Base-by-base conservation (phyloP, 2,329 filamentous ascomycete species). In the Intubia oerlemansii region DNA sequence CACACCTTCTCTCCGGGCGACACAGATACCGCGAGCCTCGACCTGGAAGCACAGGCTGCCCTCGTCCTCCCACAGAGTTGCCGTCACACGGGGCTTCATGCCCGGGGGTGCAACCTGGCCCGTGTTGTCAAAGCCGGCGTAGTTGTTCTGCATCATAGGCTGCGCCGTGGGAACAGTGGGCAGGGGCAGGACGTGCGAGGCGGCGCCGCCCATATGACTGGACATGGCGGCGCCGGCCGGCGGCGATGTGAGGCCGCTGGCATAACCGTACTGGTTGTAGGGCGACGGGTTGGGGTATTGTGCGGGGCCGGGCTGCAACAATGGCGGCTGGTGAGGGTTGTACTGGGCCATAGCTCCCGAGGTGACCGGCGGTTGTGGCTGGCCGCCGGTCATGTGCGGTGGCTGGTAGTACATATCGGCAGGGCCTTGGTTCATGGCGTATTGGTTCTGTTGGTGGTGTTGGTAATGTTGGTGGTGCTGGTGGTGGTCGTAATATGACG, bases 1-100 rank as follows among this genome's bases (percentile, higher is more conserved):
- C 58, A 40, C 53, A 88, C 81, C 82, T 66, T 95, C 85, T 47
- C 88, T 66, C 39, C 88, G 69, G 30, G 85, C 85, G 32, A 95
- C 88, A 48, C 88, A 98, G 30, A 98, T 85, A 27, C 85, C 85
- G 40, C 88, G 76, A 4, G 88, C 85, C 51, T 95, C 88, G 2
- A 95, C 88, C 48, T 95, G 88, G 47, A 95, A 98, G 54, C 88
- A 98, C 17, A 95, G 59, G 46, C 82, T 95, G 19, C 88, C 88
- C 46, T 98, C 88, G 40, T 98, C 88, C 56, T 95, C 88, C 88
- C 88, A 98, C 15, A 98, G 51, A 0, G 88, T 98, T 7, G 88
- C 88, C 5, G 88, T 95, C 17, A 98, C 88, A 36, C 85, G 65
- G 13, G 88, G 88, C 56, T 95, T 95, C 69, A 92, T 90, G 17